Evolutionary conservation across 176 grass and related monocot species (phyloP).

Genomic region (Oryza rufipogon): DNA sequence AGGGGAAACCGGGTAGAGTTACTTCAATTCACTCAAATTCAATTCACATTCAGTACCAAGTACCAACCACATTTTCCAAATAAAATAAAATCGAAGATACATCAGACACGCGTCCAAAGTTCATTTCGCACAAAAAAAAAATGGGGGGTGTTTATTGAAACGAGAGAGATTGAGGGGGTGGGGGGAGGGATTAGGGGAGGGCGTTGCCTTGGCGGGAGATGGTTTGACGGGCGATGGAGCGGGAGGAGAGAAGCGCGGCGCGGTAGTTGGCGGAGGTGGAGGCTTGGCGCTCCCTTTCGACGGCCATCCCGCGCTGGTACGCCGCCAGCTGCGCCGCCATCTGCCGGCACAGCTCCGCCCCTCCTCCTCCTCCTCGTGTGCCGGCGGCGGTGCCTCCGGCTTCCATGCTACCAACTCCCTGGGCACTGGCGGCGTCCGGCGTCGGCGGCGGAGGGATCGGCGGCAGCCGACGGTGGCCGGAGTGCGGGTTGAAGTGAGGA

Average conservation of each 20-base stretch:
- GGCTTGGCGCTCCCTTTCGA: constrained; percentile 16
- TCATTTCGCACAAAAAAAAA: too few species aligned
- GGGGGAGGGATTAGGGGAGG: background rate
- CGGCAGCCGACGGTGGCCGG: background rate
- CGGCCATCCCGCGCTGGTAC: constrained; percentile 25
- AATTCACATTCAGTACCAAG: background rate
- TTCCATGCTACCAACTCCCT: background rate
- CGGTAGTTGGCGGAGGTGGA: constrained; percentile 37
- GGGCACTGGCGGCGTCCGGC: background rate
- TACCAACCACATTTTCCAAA: background rate
- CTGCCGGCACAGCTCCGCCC: background rate
- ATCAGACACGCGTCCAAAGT: too few species aligned
- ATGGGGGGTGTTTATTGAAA: background rate
- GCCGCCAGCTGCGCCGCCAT: constrained; percentile 29
- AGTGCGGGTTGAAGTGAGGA: background rate
- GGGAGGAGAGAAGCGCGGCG: constrained; percentile 38
- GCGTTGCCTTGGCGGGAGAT: constrained; percentile 45
- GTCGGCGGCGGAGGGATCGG: background rate
- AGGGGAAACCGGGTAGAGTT: background rate
- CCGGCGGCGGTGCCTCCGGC: background rate
- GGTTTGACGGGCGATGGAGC: constrained; percentile 23
- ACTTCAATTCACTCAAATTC: background rate
- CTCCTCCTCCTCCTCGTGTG: background rate
- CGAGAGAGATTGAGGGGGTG: background rate
- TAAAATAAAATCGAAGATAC: background rate